These are phyloP conservation scores for Hemileia vastatrix DNA, from an alignment of 1,284 basidiomycete genomes.

Conservation along the genomic window DNA sequence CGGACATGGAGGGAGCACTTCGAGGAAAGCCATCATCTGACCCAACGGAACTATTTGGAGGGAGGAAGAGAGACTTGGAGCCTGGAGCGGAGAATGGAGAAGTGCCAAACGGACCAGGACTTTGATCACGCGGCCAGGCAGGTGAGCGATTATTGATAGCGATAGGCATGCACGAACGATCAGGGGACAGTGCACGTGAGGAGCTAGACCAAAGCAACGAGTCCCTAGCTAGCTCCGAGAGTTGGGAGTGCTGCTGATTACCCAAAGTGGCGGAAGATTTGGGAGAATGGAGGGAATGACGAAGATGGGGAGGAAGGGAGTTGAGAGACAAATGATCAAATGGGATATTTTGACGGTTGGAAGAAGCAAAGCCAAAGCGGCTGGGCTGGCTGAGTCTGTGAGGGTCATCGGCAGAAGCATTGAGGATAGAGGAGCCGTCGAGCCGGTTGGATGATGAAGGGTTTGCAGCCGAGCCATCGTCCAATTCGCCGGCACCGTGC, in stretches of 20 bases:
- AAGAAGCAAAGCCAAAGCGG: too few species aligned
- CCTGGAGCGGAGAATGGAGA: slow-evolving; percentile 64
- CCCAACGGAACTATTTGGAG: slow-evolving; percentile 46
- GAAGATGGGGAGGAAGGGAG: slow-evolving; percentile 36
- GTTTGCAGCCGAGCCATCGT: too few species aligned
- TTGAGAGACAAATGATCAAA: background rate
- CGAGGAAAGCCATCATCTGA: slow-evolving; percentile 25
- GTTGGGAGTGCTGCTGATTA: background rate
- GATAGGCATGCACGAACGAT: slow-evolving; percentile 13
- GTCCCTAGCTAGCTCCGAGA: slow-evolving; percentile 31
- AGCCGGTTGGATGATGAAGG: too few species aligned
- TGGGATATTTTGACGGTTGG: too few species aligned
- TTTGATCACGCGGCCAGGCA: slow-evolving; percentile 41
- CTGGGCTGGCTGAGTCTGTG: too few species aligned
- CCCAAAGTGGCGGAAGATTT: background rate
- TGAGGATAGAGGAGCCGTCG: too few species aligned
- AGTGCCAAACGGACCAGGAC: slow-evolving; percentile 29
- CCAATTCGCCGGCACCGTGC: too few species aligned
- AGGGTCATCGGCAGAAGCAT: too few species aligned
- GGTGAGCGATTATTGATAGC: slow-evolving; percentile 50
- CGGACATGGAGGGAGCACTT: slow-evolving; percentile 26
- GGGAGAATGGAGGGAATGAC: background rate
- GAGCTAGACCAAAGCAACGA: slow-evolving; percentile 24
- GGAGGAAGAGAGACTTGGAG: slow-evolving; percentile 52
- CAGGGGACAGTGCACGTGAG: slow-evolving; percentile 18